phyloP scores from a whole-genome alignment of 371 early-diverging fungal species.

The Apophysomyces elegans region DNA sequence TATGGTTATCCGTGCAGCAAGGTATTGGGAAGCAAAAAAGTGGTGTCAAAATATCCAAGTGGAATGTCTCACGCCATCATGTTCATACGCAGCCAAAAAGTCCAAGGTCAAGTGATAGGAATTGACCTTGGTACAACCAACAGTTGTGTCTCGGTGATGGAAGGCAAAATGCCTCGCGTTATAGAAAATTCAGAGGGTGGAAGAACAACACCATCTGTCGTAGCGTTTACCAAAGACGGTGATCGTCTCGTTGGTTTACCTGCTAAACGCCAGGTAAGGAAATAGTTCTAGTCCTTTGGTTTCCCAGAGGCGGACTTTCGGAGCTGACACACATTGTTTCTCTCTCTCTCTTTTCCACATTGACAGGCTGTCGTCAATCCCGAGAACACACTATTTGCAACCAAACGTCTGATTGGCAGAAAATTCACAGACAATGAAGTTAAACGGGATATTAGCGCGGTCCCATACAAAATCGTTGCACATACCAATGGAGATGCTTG shows the following conservation, averaged over 20 bases:
- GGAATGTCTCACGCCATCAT: not conserved
- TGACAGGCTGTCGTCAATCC: slow-evolving; percentile 86
- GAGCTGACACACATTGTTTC: slow-evolving; percentile 5
- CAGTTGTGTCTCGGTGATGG: slow-evolving; percentile 96
- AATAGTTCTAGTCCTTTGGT: not conserved
- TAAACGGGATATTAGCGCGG: slow-evolving; percentile 82
- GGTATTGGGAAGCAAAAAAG: slow-evolving; percentile 13
- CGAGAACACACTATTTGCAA: slow-evolving; percentile 91
- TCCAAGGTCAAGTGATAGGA: slow-evolving; percentile 92
- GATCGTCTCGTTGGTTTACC: slow-evolving; percentile 91
- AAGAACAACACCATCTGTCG: slow-evolving; percentile 95
- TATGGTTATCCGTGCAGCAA: slow-evolving; percentile 28
- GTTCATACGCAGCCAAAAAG: slow-evolving; percentile 62
- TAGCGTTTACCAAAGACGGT: slow-evolving; percentile 87
- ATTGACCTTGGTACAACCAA: slow-evolving; percentile 99
- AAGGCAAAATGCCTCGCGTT: slow-evolving; percentile 91
- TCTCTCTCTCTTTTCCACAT: no score
- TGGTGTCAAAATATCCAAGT: not conserved
- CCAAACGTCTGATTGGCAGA: slow-evolving; percentile 96
- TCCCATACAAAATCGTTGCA: slow-evolving; percentile 88
- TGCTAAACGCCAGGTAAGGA: slow-evolving; percentile 79
- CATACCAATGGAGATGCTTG: slow-evolving; percentile 96
- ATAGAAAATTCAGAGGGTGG: slow-evolving; percentile 94
- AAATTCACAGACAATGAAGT: slow-evolving; percentile 86
- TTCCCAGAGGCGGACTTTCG: slow-evolving; percentile 5